phyloP scores from a whole-genome alignment of 331 rosid genomes.

The Saraca asoca region DNA sequence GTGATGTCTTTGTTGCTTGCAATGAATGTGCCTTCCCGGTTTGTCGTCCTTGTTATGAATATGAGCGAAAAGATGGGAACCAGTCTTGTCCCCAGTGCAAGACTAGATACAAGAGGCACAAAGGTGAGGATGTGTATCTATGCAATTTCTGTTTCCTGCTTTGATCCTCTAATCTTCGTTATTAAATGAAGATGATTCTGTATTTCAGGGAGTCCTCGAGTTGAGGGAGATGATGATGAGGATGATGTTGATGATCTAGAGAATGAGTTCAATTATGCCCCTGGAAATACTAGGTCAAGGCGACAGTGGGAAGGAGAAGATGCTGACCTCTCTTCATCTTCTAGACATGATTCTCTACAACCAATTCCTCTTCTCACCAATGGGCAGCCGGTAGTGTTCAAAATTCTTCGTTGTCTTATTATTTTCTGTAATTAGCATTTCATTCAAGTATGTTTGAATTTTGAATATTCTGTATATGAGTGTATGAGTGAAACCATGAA shows the following conservation, averaged over 20 bases:
- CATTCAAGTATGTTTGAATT: not conserved
- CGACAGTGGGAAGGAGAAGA: constrained; percentile 85
- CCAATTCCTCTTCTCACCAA: constrained; percentile 69
- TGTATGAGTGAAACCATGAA: not conserved
- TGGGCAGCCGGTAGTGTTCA: constrained; percentile 61
- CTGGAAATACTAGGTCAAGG: constrained; percentile 59
- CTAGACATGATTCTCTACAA: constrained; percentile 83
- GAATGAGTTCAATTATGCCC: constrained; percentile 70
- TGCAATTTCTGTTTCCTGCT: not conserved
- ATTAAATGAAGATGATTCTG: constrained; percentile 38
- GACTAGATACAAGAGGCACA: constrained; percentile 79
- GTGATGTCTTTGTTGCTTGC: constrained; percentile 87
- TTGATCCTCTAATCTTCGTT: constrained; percentile 23
- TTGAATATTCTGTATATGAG: not conserved
- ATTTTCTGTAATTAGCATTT: not conserved
- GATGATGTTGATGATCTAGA: constrained; percentile 80
- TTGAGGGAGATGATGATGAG: constrained; percentile 84
- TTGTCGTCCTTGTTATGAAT: constrained; percentile 84
- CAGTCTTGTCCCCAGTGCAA: constrained; percentile 93
- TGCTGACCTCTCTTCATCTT: constrained; percentile 83
- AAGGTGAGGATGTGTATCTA: constrained; percentile 53
- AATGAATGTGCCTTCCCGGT: constrained; percentile 92
- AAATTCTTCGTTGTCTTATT: constrained; percentile 24
- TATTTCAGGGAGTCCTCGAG: constrained; percentile 67
- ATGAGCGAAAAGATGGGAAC: constrained; percentile 75